Conservation (phyloP, 176 grass and related monocot genomes). For the Bothriochloa decipiens region DNA sequence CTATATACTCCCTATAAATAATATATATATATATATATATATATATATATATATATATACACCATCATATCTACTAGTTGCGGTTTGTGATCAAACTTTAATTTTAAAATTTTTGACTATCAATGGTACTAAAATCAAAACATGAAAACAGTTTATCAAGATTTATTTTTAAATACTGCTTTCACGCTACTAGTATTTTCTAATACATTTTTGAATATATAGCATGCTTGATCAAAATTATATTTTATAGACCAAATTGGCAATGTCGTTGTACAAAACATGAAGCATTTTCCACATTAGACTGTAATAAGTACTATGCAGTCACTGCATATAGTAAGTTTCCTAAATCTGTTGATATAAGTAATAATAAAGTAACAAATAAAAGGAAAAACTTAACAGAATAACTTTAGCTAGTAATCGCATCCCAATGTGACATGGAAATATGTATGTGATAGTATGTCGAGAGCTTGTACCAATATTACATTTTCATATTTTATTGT, state of each 20-base stretch:
- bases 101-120: neutral
- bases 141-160: neutral
- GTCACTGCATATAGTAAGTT: neutral
- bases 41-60: too few relatives aligned
- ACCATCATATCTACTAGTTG: neutral
- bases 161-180: neutral
- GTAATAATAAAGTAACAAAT: neutral
- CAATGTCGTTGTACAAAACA: neutral
- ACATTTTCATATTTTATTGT: neutral
- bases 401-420: neutral
- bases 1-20: too few relatives aligned
- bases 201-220: neutral
- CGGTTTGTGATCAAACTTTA: neutral
- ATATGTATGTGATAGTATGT: neutral
- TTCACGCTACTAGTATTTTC: neutral
- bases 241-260: neutral
- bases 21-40: too few relatives aligned
- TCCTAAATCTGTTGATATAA: neutral
- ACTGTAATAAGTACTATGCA: too few relatives aligned
- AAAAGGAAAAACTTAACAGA: neutral
- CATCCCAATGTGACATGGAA: neutral
- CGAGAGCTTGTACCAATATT: neutral
- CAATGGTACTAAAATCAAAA: neutral
- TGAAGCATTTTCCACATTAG: neutral
- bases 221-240: neutral